Evolutionary conservation across 208 protist species (phyloP).

Genomic region (Leishmania gerbilli): DNA sequence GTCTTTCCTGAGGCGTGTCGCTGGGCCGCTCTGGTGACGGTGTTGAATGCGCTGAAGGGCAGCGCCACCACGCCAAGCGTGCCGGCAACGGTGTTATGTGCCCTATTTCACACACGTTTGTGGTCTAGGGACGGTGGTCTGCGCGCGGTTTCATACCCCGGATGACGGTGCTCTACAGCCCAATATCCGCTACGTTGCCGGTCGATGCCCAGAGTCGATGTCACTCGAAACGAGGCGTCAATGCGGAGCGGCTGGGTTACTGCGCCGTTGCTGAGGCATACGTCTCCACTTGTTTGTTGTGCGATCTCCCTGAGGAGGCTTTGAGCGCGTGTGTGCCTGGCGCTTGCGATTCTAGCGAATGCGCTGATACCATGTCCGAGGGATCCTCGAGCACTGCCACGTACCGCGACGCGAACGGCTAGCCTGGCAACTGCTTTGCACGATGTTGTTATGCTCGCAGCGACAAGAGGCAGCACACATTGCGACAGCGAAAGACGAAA

Average conservation of each 20-base stretch:
- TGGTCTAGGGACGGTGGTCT: conserved; percentile 40
- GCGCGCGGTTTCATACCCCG: conserved; percentile 47
- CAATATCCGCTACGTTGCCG: neutral
- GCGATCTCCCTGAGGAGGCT: neutral
- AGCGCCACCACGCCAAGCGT: conserved; percentile 22
- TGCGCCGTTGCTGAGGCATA: conserved; percentile 13
- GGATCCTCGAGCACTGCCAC: conserved; percentile 5
- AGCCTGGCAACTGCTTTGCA: neutral
- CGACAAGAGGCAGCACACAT: neutral
- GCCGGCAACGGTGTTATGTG: conserved; percentile 24
- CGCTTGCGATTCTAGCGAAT: neutral
- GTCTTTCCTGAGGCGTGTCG: neutral
- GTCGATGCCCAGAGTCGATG: neutral
- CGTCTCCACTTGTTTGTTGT: neutral
- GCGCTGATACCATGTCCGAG: neutral
- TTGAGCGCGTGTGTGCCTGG: no score
- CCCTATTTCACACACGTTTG: conserved; percentile 48
- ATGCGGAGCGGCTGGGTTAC: conserved; percentile 22
- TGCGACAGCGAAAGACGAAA: neutral
- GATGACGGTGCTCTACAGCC: conserved; percentile 35
- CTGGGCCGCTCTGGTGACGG: neutral
- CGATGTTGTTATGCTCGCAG: neutral
- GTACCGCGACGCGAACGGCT: neutral
- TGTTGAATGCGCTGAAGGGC: conserved; percentile 24
- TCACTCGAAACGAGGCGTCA: conserved; percentile 5